A percentile compares a stretch with the other conserved stretches of the same genome.
phyloP scores from a whole-genome alignment of 495 filamentous ascomycete species.

The Cercophora sp. region DNA sequence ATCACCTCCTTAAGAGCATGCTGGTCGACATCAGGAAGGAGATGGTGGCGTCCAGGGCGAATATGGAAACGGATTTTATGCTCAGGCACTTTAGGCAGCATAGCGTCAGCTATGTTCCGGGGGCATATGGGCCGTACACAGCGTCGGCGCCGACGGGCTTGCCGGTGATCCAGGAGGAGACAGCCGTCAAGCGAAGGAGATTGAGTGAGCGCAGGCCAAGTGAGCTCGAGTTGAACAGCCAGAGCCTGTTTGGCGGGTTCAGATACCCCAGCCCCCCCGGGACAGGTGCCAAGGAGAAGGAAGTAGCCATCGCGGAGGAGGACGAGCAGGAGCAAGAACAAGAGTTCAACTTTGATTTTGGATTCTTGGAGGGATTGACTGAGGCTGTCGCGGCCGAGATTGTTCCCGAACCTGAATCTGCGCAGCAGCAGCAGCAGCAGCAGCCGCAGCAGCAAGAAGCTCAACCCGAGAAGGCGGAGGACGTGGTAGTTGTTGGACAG shows the following conservation, averaged over 20 bases:
- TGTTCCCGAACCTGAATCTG: not conserved
- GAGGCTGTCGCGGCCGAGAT: not conserved
- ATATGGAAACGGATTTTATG: slow-evolving; percentile 6
- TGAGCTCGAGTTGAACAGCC: not conserved
- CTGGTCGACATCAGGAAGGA: slow-evolving; percentile 31
- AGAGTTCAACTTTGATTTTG: slow-evolving; percentile 12
- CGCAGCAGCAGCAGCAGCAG: not conserved
- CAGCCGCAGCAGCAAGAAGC: not conserved
- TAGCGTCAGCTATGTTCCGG: not conserved
- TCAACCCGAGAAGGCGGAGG: not conserved
- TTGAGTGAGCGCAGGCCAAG: slow-evolving; percentile 12
- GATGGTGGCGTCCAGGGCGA: slow-evolving; percentile 19
- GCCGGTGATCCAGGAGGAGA: slow-evolving; percentile 5
- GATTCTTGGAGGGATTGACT: slow-evolving; percentile 7
- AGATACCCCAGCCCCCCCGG: slow-evolving; percentile 13
- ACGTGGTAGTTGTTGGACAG: not conserved
- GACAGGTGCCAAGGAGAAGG: slow-evolving; percentile 8
- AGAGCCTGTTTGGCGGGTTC: not conserved
- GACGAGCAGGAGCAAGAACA: not conserved
- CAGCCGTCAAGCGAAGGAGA: slow-evolving; percentile 15
- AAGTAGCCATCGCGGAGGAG: not conserved
- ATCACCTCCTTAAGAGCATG: slow-evolving; percentile 31
- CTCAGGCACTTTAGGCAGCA: slow-evolving; percentile 6
- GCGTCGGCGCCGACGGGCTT: slow-evolving; percentile 9
- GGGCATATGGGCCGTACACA: too few relatives aligned